Conservation (phyloP, 306 rosid genomes). For the Citrullus mucosospermus region DNA sequence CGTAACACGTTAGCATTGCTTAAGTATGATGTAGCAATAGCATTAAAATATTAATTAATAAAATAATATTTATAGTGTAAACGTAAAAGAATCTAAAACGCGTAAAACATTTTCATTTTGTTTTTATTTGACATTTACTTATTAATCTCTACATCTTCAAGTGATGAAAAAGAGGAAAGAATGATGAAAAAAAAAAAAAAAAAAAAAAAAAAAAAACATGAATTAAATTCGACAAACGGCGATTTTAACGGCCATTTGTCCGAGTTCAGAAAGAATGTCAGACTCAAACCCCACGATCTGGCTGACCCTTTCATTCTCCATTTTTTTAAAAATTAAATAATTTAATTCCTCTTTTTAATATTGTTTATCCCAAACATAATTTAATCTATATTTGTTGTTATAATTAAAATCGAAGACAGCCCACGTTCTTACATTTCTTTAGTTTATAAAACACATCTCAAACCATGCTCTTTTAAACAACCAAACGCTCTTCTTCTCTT, state of each 20-base stretch:
- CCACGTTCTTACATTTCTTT: slow-evolving; percentile 4
- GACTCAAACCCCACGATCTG: not conserved
- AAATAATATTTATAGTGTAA: no score
- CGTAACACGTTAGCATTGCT: no score
- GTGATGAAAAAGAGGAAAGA: not conserved
- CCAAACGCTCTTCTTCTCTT: not conserved
- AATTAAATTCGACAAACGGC: not conserved
- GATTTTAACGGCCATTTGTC: not conserved
- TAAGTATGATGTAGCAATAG: no score
- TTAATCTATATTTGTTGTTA: not conserved
- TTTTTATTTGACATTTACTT: no score
- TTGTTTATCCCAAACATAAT: not conserved
- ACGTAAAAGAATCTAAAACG: no score
- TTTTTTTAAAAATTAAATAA: not conserved
- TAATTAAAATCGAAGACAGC: not conserved
- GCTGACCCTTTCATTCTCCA: not conserved
- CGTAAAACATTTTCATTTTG: no score
- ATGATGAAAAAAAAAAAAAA: not conserved
- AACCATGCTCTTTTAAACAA: no score
- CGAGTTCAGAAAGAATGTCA: not conserved
- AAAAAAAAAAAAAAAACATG: not conserved
- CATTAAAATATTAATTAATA: no score
- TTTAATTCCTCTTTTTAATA: not conserved
- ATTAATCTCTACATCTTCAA: not conserved
- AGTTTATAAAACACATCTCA: not conserved